Evolutionary conservation across 176 grass and related monocot genomes (phyloP).

Genomic region (Zea luxurians): DNA sequence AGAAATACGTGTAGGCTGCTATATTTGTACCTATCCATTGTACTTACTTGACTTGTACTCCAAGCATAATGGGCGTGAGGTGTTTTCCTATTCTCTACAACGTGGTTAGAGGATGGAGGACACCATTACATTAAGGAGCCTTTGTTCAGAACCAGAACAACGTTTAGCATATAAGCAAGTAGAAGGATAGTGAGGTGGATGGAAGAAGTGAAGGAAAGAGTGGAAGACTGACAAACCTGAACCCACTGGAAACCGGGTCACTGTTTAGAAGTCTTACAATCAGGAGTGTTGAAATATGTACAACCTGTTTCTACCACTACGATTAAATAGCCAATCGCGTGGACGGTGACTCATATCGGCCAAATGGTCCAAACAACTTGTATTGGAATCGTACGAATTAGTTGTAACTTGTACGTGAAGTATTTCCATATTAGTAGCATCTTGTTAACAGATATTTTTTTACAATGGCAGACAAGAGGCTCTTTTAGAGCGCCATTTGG

Average conservation of each 20-base stretch:
- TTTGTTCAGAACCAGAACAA: neutral
- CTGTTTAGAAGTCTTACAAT: neutral
- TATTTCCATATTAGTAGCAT: neutral
- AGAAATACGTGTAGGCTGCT: no score
- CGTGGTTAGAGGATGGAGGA: neutral
- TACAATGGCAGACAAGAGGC: neutral
- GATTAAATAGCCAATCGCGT: neutral
- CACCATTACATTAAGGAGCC: neutral
- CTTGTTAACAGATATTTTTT: neutral
- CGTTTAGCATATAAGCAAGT: neutral
- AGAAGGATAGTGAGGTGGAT: neutral
- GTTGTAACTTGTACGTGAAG: conserved; percentile 1
- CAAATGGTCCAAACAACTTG: neutral
- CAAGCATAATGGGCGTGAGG: no score
- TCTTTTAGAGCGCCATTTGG: neutral
- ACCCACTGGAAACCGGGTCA: neutral
- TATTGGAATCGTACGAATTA: neutral
- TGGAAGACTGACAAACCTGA: neutral
- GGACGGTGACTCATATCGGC: neutral
- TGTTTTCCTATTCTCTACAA: no score
- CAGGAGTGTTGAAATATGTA: neutral
- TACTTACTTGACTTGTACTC: no score
- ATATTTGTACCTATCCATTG: no score
- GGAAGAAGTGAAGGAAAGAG: neutral
- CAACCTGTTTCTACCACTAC: neutral